Percentiles rank a stretch among this genome's conserved stretches.
Conservation (phyloP, 2,329 filamentous ascomycete genomes). For the Fusarium nodosum region DNA sequence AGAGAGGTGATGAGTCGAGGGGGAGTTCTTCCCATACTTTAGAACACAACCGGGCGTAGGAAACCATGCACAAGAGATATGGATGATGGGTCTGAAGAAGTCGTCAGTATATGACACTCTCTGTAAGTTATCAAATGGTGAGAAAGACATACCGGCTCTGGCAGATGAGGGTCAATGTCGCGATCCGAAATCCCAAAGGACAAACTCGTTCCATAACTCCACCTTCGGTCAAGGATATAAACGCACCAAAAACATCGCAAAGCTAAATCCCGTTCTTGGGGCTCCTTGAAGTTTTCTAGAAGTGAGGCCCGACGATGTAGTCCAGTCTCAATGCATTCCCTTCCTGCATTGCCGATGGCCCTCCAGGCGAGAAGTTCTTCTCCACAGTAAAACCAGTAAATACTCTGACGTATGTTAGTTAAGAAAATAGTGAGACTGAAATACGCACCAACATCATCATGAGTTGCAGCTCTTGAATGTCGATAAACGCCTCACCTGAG, state of each 20-base stretch:
- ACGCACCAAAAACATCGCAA: slow-evolving; percentile 22
- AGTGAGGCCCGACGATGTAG: slow-evolving; percentile 12
- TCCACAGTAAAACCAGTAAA: slow-evolving; percentile 22
- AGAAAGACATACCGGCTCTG: slow-evolving; percentile 6
- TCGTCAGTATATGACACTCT: accelerated
- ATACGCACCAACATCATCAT: slow-evolving; percentile 13
- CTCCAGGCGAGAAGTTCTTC: slow-evolving; percentile 25
- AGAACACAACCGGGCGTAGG: slow-evolving; percentile 5
- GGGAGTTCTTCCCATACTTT: slow-evolving; percentile 23
- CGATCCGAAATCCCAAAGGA: slow-evolving; percentile 15
- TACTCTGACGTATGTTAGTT: background rate
- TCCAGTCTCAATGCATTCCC: slow-evolving; percentile 2
- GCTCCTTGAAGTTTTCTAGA: slow-evolving; percentile 15
- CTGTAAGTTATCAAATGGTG: accelerated
- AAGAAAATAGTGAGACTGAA: background rate
- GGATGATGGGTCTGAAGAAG: background rate
- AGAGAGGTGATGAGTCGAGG: background rate
- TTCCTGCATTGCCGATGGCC: slow-evolving; percentile 8
- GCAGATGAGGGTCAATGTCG: slow-evolving; percentile 12
- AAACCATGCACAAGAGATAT: slow-evolving; percentile 18
- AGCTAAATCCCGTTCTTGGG: background rate
- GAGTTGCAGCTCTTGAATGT: slow-evolving; percentile 11
- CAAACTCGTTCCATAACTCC: slow-evolving; percentile 16
- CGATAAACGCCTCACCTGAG: slow-evolving; percentile 17
- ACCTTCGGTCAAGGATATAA: slow-evolving; percentile 16